Evolutionary conservation across 306 rosid genomes (phyloP).

Genomic region (Pyrus pyrifolia): DNA sequence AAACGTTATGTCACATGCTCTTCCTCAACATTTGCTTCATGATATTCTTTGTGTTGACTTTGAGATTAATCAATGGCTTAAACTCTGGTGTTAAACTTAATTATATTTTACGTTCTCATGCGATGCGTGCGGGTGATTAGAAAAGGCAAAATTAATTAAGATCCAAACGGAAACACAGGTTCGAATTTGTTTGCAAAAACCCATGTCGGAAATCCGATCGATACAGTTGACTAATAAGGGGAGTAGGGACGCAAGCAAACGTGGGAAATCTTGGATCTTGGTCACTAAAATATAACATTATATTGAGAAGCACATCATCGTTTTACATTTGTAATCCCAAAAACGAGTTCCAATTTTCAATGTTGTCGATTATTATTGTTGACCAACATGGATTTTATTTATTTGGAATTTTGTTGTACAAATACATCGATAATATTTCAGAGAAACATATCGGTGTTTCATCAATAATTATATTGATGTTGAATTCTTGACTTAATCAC

Average conservation of each 20-base stretch:
- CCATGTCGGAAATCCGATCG: constrained; percentile 41
- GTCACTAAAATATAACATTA: constrained; percentile 1
- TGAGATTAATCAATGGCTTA: neutral
- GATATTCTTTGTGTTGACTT: neutral
- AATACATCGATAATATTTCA: too few relatives aligned
- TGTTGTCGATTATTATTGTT: neutral
- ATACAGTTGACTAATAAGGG: constrained; percentile 35
- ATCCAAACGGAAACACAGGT: constrained; percentile 4
- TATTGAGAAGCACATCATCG: constrained; percentile 10
- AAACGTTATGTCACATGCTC: neutral
- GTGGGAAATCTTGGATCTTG: constrained; percentile 52
- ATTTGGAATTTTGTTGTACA: neutral
- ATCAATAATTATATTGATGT: too few relatives aligned
- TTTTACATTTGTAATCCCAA: constrained; percentile 10
- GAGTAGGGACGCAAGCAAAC: constrained; percentile 10
- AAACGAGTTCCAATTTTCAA: neutral
- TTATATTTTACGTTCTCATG: neutral
- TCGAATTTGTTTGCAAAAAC: constrained; percentile 10
- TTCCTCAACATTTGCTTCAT: neutral
- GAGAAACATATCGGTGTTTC: fast-evolving
- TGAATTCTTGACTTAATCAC: too few relatives aligned
- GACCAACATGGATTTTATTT: neutral
- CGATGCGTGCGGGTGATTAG: constrained; percentile 18
- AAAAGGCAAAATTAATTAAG: neutral
- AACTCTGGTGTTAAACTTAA: neutral